Conservation (phyloP, 2,329 filamentous ascomycete species). For the Scedosporium aurantiacum region DNA sequence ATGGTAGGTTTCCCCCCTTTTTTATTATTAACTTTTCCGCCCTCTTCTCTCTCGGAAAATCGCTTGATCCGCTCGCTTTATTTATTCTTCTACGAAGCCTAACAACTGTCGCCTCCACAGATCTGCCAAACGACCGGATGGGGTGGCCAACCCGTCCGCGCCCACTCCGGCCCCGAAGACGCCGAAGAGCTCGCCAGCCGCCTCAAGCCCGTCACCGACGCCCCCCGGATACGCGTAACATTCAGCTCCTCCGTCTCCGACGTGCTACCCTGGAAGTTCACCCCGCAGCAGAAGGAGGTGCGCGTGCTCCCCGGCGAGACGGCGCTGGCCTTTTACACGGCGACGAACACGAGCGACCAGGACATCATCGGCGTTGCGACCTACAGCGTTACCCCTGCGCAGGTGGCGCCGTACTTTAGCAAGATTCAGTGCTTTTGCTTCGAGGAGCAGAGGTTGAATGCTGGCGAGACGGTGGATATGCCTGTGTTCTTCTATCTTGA, state of each 20-base stretch:
- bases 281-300: conserved; percentile 92
- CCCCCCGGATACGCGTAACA: conserved; percentile 82
- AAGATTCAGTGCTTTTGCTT: conserved; percentile 99
- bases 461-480: conserved; percentile 97
- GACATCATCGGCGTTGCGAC: conserved; percentile 98
- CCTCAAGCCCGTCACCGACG: conserved; percentile 67
- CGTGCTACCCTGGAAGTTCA: conserved; percentile 93
- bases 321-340: conserved; percentile 92
- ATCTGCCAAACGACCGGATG: conserved; percentile 82
- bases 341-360: conserved; percentile 76
- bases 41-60: not conserved
- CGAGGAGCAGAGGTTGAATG: conserved; percentile 88
- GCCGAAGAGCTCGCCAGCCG: conserved; percentile 60
- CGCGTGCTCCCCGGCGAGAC: conserved; percentile 92
- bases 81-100: not conserved
- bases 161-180: conserved; percentile 44
- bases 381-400: conserved; percentile 90
- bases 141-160: conserved; percentile 86
- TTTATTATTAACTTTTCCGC: not conserved
- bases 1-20: conserved; percentile 44
- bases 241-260: conserved; percentile 95
- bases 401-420: conserved; percentile 95
- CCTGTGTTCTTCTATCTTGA: conserved; percentile 99
- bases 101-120: conserved; percentile 24
- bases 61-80: not conserved